phyloP scores from a whole-genome alignment of 164 flowering plant species.

The Saururus chinensis region DNA sequence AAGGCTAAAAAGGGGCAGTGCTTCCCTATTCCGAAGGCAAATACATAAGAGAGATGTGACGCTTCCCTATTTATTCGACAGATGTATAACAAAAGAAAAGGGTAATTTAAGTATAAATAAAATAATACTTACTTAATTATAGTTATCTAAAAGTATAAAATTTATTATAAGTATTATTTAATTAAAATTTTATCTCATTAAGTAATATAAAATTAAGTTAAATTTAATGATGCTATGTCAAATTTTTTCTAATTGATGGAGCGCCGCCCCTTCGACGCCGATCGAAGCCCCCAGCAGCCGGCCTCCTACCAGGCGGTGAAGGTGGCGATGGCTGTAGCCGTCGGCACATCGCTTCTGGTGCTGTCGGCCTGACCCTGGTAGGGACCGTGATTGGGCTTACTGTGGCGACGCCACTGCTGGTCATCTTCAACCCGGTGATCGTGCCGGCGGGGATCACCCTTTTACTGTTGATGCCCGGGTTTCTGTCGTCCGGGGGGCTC shows the following conservation, averaged over 20 bases:
- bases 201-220: no score
- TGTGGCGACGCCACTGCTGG: conserved; percentile 25
- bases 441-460: conserved; percentile 37
- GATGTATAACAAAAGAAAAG: no score
- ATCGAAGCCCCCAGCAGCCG: neutral
- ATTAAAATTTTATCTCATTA: no score
- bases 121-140: no score
- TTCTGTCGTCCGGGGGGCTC: conserved; percentile 41
- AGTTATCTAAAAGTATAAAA: no score
- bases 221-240: no score
- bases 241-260: neutral
- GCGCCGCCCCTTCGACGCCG: neutral
- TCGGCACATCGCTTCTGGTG: conserved; percentile 31
- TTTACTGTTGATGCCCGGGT: conserved; percentile 22
- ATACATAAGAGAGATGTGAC: no score
- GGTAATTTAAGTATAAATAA: no score
- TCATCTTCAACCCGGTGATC: conserved; percentile 23
- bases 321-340: conserved; percentile 35
- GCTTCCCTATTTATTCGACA: no score
- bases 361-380: conserved; percentile 39
- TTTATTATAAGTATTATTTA: no score
- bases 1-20: no score
- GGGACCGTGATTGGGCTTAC: conserved; percentile 35
- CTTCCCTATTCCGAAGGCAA: no score
- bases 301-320: conserved; percentile 27